Base-by-base conservation (phyloP, 495 filamentous ascomycete genomes). In the Daldinia vernicosa region DNA sequence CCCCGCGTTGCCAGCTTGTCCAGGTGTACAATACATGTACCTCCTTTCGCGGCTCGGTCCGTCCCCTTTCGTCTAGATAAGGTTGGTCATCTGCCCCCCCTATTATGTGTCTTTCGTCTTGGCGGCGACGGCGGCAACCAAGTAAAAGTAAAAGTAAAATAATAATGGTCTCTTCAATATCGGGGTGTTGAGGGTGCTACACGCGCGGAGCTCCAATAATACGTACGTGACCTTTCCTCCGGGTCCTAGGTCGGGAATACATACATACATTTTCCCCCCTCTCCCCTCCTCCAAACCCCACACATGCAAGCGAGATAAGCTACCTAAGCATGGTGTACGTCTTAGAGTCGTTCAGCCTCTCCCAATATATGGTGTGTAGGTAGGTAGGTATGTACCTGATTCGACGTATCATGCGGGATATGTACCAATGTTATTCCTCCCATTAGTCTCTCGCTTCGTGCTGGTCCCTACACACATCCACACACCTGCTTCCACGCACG, bases 101-200 rank as follows among this genome's bases (percentile, higher is more conserved):
- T n/a, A n/a, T n/a, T 19, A 14, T 47, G 30, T 14, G 12, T 35
- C 39, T 30, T 15, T 51, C 15, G 1, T 22, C 45, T 60, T 67
- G 64, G 70, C 70, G 70, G 64, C 30, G 55, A 72, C 47, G 60
- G 70, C 70, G 70, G 70, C 60, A 67, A 56, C 4, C 5, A 35
- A 28, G 47, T 28, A 33, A 33, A 4, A 27, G 4, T 27, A 27
- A 27, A 2, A 27, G 4, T 27, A 2, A 17, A 32, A 54, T 47
- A 63, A 56, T 56, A 33, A 4, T 19, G 1, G 37, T 3, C 37
- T 17, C 17, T 51, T 62, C 6, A 27, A 52, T 60, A 59, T 54
- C 40, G 43, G 19, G 9, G 19, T 32, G 3, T 1, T n/a, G 24
- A 19, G 56, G 22, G 37, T 27, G 37, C 12, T 17, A 27, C 24